phyloP scores from a whole-genome alignment of 352 stramenopile genomes.

The Phytophthora tentaculata region DNA sequence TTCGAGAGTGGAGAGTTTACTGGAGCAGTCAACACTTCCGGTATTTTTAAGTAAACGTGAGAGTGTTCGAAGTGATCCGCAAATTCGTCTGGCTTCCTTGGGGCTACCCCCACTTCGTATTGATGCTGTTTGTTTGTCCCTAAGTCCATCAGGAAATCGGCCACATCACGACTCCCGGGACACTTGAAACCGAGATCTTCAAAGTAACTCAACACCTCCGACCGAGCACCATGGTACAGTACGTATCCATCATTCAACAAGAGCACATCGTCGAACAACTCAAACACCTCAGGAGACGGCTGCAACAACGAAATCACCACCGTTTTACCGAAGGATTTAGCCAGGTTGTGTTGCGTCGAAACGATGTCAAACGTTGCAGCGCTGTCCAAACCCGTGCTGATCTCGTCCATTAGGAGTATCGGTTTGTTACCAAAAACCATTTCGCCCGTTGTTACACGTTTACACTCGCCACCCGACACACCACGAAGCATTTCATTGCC shows the following conservation, averaged over 20 bases:
- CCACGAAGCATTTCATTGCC: conserved; percentile 58
- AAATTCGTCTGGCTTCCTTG: neutral
- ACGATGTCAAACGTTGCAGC: conserved; percentile 46
- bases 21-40: neutral
- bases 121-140: conserved; percentile 15
- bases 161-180: conserved; percentile 14
- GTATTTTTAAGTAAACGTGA: neutral
- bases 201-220: conserved; percentile 23
- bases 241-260: conserved; percentile 47
- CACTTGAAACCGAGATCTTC: conserved; percentile 38
- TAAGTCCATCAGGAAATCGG: conserved; percentile 26
- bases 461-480: conserved; percentile 60
- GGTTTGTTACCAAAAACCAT: conserved; percentile 81
- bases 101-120: conserved; percentile 1
- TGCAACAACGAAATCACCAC: conserved; percentile 48
- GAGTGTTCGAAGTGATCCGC: neutral
- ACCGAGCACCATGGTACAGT: conserved; percentile 21
- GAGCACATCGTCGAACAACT: conserved; percentile 54
- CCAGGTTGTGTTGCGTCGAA: conserved; percentile 40
- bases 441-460: conserved; percentile 72
- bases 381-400: conserved; percentile 23
- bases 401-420: conserved; percentile 23
- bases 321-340: conserved; percentile 38
- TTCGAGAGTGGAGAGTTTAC: neutral
- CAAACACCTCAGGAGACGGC: conserved; percentile 46